These are phyloP conservation scores for Lantana camara DNA, from an alignment of 257 asterid genomes.

Conservation along the genomic window DNA sequence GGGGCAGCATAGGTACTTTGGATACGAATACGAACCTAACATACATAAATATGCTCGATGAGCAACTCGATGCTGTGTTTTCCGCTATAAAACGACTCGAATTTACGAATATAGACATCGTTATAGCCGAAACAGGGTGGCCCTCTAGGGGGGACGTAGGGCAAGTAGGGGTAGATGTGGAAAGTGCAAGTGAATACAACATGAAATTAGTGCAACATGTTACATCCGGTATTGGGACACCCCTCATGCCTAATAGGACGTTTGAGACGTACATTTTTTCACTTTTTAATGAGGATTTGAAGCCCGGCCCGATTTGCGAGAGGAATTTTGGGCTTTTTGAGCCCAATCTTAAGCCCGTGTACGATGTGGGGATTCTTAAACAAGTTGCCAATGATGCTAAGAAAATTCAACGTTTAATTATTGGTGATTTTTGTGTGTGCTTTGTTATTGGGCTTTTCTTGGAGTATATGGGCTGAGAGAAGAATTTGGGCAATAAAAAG, in stretches of 20 bases:
- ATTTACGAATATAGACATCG: conserved; percentile 37
- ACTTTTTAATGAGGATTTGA: conserved; percentile 52
- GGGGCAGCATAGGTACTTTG: no score
- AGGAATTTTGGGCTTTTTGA: conserved; percentile 54
- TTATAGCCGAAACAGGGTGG: conserved; percentile 50
- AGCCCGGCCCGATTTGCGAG: conserved; percentile 62
- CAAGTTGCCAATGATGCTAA: conserved; percentile 10
- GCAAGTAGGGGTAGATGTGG: conserved; percentile 35
- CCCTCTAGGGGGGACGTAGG: conserved; percentile 44
- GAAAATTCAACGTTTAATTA: conserved; percentile 16
- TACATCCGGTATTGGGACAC: conserved; percentile 43
- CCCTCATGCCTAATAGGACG: conserved; percentile 43
- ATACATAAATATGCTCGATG: no score
- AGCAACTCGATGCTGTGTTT: conserved; percentile 35
- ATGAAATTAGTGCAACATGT: conserved; percentile 39
- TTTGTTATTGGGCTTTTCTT: conserved; percentile 37
- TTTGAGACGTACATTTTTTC: conserved; percentile 48
- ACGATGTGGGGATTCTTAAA: no score
- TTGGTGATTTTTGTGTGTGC: conserved; percentile 28
- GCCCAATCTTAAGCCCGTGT: no score
- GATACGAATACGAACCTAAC: no score
- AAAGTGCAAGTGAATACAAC: conserved; percentile 34
- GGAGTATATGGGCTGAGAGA: conserved; percentile 41
- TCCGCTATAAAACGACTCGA: conserved; percentile 36
- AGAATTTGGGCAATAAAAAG: conserved; percentile 28